Evolutionary conservation across 208 protist genomes (phyloP).

Genomic region (Acanthamoeba sp.): DNA sequence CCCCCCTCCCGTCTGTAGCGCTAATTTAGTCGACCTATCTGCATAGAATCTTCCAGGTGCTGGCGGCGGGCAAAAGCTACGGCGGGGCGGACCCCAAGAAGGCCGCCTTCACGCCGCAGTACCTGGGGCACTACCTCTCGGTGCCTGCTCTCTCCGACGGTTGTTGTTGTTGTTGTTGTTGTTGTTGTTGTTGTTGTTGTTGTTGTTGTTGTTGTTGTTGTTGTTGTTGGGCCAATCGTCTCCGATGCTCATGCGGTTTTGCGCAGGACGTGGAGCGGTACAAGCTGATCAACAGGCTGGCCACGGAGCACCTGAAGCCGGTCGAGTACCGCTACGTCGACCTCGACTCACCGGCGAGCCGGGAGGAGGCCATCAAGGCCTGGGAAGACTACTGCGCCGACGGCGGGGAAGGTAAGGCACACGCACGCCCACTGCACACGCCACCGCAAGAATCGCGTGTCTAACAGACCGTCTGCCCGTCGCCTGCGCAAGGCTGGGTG

Average conservation of each 20-base stretch:
- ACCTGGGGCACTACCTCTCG: slow-evolving; percentile 39
- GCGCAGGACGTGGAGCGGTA: slow-evolving; percentile 9
- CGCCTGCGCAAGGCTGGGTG: slow-evolving; percentile 43
- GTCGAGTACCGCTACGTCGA: slow-evolving; percentile 32
- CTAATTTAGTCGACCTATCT: not conserved
- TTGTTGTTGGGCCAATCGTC: no score
- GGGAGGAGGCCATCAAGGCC: not conserved
- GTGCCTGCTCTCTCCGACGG: no score
- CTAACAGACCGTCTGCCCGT: no score
- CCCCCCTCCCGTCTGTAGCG: not conserved
- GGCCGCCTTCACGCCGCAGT: slow-evolving; percentile 16
- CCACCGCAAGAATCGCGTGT: no score
- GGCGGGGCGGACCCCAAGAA: not conserved
- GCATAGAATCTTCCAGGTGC: slow-evolving; percentile 3
- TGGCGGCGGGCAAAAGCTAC: slow-evolving; percentile 41
- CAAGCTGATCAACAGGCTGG: slow-evolving; percentile 3
- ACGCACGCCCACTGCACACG: not conserved
- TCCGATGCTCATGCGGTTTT: no score
- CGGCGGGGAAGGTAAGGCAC: not conserved
- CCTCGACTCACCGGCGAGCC: not conserved
- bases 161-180: no score
- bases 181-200: no score
- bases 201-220: no score
- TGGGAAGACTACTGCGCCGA: not conserved
- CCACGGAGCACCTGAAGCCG: slow-evolving; percentile 14